These are phyloP conservation scores for Eragrostis tef DNA, from an alignment of 202 grass and related monocot species.

Conservation along the genomic window DNA sequence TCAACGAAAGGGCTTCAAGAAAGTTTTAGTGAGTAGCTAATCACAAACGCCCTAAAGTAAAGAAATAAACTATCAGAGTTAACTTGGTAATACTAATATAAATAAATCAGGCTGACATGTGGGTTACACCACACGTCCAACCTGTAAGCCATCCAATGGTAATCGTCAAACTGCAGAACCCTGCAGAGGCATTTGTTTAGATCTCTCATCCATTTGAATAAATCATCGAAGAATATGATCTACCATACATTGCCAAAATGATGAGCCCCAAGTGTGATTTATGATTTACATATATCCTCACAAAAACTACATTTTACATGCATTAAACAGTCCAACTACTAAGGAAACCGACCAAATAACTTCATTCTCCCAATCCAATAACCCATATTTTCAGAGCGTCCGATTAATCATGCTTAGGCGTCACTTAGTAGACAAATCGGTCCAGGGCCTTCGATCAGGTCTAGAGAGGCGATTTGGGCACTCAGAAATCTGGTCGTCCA, in stretches of 20 bases:
- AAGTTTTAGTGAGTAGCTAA: not conserved
- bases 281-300: conserved; percentile 7
- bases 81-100: not conserved
- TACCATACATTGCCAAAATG: not conserved
- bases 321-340: conserved; percentile 9
- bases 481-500: no score
- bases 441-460: no score
- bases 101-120: not conserved
- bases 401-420: no score
- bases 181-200: not conserved
- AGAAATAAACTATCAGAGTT: conserved; percentile 5
- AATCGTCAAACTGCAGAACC: not conserved
- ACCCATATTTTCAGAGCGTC: no score
- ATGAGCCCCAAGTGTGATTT: not conserved
- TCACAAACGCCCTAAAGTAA: conserved; percentile 17
- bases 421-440: no score
- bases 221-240: not conserved
- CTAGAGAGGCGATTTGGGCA: no score
- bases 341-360: not conserved
- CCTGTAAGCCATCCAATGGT: not conserved
- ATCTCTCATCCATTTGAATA: not conserved
- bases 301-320: not conserved
- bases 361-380: not conserved
- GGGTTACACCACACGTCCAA: not conserved
- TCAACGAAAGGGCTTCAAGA: conserved; percentile 15